Evolutionary conservation across 768 basidiomycete genomes (phyloP), one percentile per base, ranked within the genome.

Genomic region (Russula olivacea): DNA sequence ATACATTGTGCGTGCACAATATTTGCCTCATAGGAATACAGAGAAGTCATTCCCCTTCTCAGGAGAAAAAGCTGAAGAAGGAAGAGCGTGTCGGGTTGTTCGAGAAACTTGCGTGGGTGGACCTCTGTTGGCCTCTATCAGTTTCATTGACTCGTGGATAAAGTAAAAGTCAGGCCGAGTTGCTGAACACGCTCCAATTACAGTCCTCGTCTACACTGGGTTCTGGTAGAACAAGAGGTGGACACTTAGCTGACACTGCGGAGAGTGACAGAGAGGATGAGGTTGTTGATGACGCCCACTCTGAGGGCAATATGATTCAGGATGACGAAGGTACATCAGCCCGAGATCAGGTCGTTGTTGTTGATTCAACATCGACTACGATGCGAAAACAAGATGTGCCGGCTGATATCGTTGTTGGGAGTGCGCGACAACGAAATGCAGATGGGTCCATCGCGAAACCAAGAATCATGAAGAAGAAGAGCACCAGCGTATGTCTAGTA

Each of bases 11-110:
- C 62, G 77, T 69, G 41, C 40, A 55, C 32, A 15, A 23, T 40
- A 45, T 36, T 12, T 43, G 8, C 36, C 34, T 32, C 21, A 47
- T 43, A 8, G 4, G 21, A 21, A 52, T 14, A 11, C 28, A 12
- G 41, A 40, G 19, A 14, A 40, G 19, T 52, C 2, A 50, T 45
- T 4, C 25, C 15, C 12, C 21, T 50, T 1, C 61, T 53, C 65
- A 94, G 92, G 89, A 92, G 55, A 94, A 94, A 76, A 95, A 95
- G 74, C 76, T 96, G 53, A 92, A 89, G 75, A 91, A 93, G 72
- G 94, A 97, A 70, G 91, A 92, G 64, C 83, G 93, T 50, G 70
- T 83, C 4, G 72, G 79, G 21, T 79, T 97, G 15, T 85, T 96
- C 59, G 83, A 91, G 67, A 93, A 90, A 72, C 78, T 97, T 64